Evolutionary conservation across 768 basidiomycete genomes (phyloP).

Genomic region (Suillus luteus): DNA sequence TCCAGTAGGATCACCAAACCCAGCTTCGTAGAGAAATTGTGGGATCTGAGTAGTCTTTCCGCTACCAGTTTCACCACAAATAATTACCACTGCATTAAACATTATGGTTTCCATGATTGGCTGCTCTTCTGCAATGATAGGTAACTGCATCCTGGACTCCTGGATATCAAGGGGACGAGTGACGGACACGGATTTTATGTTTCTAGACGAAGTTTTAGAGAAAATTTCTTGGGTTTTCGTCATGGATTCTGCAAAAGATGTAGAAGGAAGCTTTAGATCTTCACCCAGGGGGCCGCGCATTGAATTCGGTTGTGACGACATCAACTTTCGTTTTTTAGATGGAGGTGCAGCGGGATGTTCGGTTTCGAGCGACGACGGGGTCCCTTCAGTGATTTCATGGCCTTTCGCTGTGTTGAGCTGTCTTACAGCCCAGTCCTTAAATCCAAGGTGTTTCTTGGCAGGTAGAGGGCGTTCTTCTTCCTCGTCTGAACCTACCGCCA

Average conservation of each 20-base stretch:
- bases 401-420: constrained; percentile 62
- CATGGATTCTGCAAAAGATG: constrained; percentile 57
- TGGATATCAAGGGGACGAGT: constrained; percentile 70
- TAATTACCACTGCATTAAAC: constrained; percentile 73
- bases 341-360: constrained; percentile 16
- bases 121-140: constrained; percentile 93
- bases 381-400: constrained; percentile 34
- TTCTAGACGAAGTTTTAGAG: constrained; percentile 22
- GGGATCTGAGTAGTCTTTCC: constrained; percentile 99
- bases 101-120: constrained; percentile 90
- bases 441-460: constrained; percentile 51
- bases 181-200: constrained; percentile 52
- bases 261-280: constrained; percentile 64
- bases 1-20: constrained; percentile 82
- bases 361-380: constrained; percentile 14
- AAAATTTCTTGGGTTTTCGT: constrained; percentile 14
- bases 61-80: constrained; percentile 92
- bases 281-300: constrained; percentile 84
- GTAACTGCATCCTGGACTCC: constrained; percentile 75
- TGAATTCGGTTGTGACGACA: constrained; percentile 22
- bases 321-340: constrained; percentile 51
- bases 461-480: constrained; percentile 25
- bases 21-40: constrained; percentile 97
- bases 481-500: constrained; percentile 20
- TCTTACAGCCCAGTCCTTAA: constrained; percentile 89